phyloP scores from a whole-genome alignment of 352 stramenopile species.

The Chrysophaeum taylorii region DNA sequence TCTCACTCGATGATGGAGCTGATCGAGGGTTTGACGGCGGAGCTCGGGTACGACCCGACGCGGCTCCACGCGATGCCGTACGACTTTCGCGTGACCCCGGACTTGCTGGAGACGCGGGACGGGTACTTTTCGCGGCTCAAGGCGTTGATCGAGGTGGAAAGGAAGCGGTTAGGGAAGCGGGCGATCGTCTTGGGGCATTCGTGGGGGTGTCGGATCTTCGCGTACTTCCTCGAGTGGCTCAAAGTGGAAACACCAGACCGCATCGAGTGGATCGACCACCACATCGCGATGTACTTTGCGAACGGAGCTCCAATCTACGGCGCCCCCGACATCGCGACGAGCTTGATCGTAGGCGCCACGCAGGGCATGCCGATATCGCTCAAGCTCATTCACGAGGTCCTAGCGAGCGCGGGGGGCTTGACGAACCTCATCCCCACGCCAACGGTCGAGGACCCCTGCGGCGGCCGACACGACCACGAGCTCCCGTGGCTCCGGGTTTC shows the following conservation, averaged over 20 bases:
- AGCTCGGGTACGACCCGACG: conserved; percentile 4
- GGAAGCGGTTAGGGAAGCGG: not conserved
- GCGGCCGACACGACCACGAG: not conserved
- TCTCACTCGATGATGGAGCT: not conserved
- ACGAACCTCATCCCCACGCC: not conserved
- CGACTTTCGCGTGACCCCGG: not conserved
- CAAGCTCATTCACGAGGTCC: not conserved
- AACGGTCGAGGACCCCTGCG: not conserved
- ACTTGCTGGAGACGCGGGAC: not conserved
- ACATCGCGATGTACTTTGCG: not conserved
- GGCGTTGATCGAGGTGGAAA: not conserved
- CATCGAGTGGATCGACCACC: not conserved
- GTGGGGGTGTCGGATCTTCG: not conserved
- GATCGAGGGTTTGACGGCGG: not conserved
- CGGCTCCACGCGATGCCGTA: not conserved
- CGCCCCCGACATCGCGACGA: not conserved
- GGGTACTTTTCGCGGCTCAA: conserved; percentile 6
- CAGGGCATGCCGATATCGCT: not conserved
- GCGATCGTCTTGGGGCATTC: not conserved
- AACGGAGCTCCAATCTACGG: not conserved
- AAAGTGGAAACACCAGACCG: no score
- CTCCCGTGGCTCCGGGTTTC: not conserved
- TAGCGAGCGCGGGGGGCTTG: not conserved
- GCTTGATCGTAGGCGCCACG: not conserved
- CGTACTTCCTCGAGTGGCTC: conserved; percentile 5